These are phyloP conservation scores for Russula sp. DNA, from an alignment of 768 basidiomycete species.

Conservation along the genomic window DNA sequence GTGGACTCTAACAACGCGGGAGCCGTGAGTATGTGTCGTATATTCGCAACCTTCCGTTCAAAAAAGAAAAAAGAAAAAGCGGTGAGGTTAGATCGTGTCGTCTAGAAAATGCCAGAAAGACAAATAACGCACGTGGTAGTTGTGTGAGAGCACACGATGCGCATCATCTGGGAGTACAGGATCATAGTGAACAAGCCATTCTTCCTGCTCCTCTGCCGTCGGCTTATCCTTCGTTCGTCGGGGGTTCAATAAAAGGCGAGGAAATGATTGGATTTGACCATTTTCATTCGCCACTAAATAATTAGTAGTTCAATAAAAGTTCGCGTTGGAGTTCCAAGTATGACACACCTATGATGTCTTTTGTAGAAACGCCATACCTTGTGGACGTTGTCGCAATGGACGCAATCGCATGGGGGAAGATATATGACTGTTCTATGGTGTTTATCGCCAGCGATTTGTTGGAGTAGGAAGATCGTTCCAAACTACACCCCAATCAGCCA, in stretches of 20 bases:
- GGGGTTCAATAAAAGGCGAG: conserved; percentile 71
- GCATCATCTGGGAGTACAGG: conserved; percentile 67
- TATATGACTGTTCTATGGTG: conserved; percentile 61
- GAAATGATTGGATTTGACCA: conserved; percentile 67
- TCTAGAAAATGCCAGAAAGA: neutral
- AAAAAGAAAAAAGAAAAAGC: neutral
- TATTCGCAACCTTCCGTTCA: conserved; percentile 52
- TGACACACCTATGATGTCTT: conserved; percentile 75
- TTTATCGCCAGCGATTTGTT: conserved; percentile 45
- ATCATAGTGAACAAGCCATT: conserved; percentile 81
- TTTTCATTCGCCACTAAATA: conserved; percentile 66
- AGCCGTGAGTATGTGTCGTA: conserved; percentile 63
- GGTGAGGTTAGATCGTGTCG: neutral
- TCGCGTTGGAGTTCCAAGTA: conserved; percentile 8
- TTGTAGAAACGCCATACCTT: conserved; percentile 80
- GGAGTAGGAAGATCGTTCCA: conserved; percentile 48
- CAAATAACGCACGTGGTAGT: conserved; percentile 39
- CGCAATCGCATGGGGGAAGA: conserved; percentile 61
- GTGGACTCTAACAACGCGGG: conserved; percentile 90
- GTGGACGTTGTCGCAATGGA: conserved; percentile 73
- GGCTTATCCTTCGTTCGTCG: conserved; percentile 73
- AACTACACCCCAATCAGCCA: conserved; percentile 30
- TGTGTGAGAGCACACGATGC: conserved; percentile 47
- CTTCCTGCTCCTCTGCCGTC: conserved; percentile 73
- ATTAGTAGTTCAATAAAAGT: neutral